phyloP scores from a whole-genome alignment of 1,284 basidiomycete genomes.

The Fomes fomentarius region DNA sequence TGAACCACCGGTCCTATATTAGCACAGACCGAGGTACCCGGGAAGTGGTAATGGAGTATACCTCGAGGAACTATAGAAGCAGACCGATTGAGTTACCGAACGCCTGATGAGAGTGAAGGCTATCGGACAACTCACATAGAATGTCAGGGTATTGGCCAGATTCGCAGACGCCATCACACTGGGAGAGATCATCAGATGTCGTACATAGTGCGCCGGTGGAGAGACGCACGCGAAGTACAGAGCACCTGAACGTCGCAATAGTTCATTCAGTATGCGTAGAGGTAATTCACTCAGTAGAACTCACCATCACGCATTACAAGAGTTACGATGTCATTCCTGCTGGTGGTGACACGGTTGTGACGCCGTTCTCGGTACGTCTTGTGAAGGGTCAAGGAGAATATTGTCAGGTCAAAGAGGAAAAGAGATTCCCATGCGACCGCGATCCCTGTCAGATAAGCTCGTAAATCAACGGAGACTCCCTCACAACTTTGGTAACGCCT shows the following conservation, averaged over 20 bases:
- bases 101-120: not conserved
- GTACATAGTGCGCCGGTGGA: not conserved
- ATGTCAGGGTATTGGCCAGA: slow-evolving; percentile 34
- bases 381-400: slow-evolving; percentile 34
- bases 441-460: slow-evolving; percentile 21
- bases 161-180: slow-evolving; percentile 40
- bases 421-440: slow-evolving; percentile 37
- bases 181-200: slow-evolving; percentile 1
- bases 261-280: not conserved
- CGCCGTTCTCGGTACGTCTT: slow-evolving; percentile 28
- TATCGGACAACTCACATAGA: slow-evolving; percentile 33
- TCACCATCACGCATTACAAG: slow-evolving; percentile 34
- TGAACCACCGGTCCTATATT: too few relatives aligned
- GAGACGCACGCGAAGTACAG: slow-evolving; percentile 36
- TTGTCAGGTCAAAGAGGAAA: slow-evolving; percentile 32
- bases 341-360: slow-evolving; percentile 12
- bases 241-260: slow-evolving; percentile 28
- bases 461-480: slow-evolving; percentile 5
- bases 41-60: slow-evolving; percentile 1
- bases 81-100: not conserved
- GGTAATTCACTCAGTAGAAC: not conserved
- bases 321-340: slow-evolving; percentile 25
- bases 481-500: slow-evolving; percentile 5
- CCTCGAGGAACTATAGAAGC: slow-evolving; percentile 13
- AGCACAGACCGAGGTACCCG: slow-evolving; percentile 9